These are phyloP conservation scores for Omphalea diandra DNA, from an alignment of 441 rosid genomes.

Conservation along the genomic window DNA sequence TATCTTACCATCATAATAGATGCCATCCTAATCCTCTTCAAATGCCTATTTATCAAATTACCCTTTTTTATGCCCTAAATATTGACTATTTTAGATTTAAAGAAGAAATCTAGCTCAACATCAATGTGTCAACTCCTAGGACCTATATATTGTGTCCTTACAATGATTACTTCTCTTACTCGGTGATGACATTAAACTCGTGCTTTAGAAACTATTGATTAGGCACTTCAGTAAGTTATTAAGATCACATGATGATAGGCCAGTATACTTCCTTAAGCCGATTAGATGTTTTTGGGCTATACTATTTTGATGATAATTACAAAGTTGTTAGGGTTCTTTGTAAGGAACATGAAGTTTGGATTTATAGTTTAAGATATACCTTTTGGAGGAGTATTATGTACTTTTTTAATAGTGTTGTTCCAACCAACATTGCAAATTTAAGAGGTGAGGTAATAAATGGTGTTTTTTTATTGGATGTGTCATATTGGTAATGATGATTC, in stretches of 20 bases:
- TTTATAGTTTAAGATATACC: neutral
- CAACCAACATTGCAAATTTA: no score
- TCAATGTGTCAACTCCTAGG: no score
- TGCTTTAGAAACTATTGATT: neutral
- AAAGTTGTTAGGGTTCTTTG: neutral
- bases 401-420: no score
- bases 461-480: neutral
- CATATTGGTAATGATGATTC: no score
- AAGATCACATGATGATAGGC: neutral
- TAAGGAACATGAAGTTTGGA: neutral
- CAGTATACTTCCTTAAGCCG: neutral
- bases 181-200: neutral
- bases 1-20: neutral
- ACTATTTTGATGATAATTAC: neutral
- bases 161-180: neutral
- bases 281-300: neutral
- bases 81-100: neutral
- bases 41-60: neutral
- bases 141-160: neutral
- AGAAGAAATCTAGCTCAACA: neutral
- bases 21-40: neutral
- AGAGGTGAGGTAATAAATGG: neutral
- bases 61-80: neutral
- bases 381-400: neutral
- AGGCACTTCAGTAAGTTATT: neutral